phyloP scores from a whole-genome alignment of 805 yeast species.

The Spathaspora sp. region DNA sequence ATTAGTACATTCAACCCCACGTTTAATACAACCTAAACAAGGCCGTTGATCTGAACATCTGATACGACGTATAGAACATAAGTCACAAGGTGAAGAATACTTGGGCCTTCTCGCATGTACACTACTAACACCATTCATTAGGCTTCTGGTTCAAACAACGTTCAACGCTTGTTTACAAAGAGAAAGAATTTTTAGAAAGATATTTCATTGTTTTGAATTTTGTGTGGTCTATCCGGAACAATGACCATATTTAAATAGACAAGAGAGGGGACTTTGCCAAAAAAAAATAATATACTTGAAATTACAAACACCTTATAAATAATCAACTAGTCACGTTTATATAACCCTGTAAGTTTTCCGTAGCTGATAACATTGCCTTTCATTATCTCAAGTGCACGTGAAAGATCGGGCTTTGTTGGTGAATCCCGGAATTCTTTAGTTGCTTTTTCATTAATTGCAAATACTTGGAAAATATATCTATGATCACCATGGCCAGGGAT shows the following conservation, averaged over 20 bases:
- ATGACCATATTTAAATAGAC: background rate
- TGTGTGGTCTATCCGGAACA: background rate
- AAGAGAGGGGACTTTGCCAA: background rate
- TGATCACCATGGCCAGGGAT: slow-evolving; percentile 13
- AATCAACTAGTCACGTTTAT: slow-evolving; percentile 4
- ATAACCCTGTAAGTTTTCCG: slow-evolving; percentile 6
- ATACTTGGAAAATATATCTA: slow-evolving; percentile 12
- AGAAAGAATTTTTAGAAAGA: background rate
- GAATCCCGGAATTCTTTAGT: slow-evolving; percentile 5
- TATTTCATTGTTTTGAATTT: background rate
- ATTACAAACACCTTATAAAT: background rate
- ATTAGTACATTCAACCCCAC: slow-evolving; percentile 31
- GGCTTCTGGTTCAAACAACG: background rate
- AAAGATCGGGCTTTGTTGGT: background rate
- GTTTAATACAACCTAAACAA: slow-evolving; percentile 28
- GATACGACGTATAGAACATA: slow-evolving; percentile 34
- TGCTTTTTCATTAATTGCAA: slow-evolving; percentile 10
- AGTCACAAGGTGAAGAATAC: slow-evolving; percentile 37
- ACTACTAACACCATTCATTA: background rate
- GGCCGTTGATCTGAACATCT: slow-evolving; percentile 29
- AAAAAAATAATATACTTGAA: background rate
- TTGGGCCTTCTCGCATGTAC: background rate
- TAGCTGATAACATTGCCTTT: slow-evolving; percentile 5
- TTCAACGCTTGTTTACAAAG: background rate
- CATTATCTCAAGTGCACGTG: slow-evolving; percentile 2